Conservation (phyloP, 306 rosid genomes). For the Prunus armeniaca region DNA sequence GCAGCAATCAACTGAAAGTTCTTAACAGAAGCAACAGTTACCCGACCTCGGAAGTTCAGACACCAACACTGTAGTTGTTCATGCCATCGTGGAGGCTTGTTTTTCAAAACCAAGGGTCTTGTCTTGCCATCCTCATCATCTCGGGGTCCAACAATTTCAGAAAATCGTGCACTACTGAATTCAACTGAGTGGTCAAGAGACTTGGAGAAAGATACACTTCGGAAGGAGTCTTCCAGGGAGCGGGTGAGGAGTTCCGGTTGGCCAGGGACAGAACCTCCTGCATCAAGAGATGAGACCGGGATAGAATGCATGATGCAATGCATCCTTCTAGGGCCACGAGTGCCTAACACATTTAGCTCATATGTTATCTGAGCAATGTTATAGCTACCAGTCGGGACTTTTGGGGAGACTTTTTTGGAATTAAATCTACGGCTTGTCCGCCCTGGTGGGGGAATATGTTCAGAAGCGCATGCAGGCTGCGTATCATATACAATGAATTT, state of each 20-base stretch:
- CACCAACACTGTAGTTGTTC: conserved; percentile 91
- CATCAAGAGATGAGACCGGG: conserved; percentile 72
- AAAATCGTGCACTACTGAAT: conserved; percentile 74
- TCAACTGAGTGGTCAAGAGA: conserved; percentile 41
- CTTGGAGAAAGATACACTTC: conserved; percentile 42
- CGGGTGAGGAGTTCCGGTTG: conserved; percentile 69
- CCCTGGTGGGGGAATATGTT: conserved; percentile 55
- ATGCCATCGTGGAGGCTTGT: conserved; percentile 94
- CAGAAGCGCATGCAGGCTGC: conserved; percentile 66
- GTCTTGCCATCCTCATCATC: conserved; percentile 28
- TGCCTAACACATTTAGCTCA: conserved; percentile 86
- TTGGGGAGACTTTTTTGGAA: conserved; percentile 87
- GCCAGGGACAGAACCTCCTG: conserved; percentile 68
- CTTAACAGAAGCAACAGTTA: conserved; percentile 79
- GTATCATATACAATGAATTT: conserved; percentile 82
- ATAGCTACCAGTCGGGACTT: conserved; percentile 89
- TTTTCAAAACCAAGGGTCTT: conserved; percentile 67
- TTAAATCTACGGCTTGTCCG: conserved; percentile 76
- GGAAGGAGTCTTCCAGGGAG: conserved; percentile 63
- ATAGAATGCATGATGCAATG: conserved; percentile 89
- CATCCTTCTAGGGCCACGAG: conserved; percentile 94
- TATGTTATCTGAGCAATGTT: conserved; percentile 88
- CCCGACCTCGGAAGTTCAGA: conserved; percentile 81
- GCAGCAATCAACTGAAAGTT: conserved; percentile 86
- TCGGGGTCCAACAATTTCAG: conserved; percentile 52